Evolutionary conservation across 768 basidiomycete species (phyloP).

Genomic region (Kwoniella pini): DNA sequence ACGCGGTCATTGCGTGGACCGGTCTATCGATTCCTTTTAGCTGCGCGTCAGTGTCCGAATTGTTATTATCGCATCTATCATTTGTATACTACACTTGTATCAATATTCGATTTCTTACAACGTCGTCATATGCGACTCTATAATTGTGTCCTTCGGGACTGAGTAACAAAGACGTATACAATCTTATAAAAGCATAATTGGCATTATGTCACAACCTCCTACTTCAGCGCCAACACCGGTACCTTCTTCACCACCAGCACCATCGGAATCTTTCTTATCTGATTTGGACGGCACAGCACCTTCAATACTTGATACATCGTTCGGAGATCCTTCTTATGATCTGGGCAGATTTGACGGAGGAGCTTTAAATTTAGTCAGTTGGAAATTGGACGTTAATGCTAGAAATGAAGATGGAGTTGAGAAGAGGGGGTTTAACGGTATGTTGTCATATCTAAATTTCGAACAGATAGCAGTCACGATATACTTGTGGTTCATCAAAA

Average conservation of each 20-base stretch:
- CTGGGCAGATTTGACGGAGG: conserved; percentile 27
- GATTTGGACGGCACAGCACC: conserved; percentile 47
- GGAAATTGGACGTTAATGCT: conserved; percentile 50
- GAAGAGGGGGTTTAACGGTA: conserved; percentile 84
- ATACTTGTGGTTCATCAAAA: neutral
- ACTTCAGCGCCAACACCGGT: conserved; percentile 34
- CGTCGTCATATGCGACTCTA: neutral
- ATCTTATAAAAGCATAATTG: no score
- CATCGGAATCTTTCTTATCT: conserved; percentile 45
- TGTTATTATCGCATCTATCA: no score
- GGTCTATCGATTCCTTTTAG: neutral
- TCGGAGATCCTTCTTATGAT: conserved; percentile 17
- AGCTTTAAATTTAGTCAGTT: conserved; percentile 47
- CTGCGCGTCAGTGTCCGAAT: conserved; percentile 2
- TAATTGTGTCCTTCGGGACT: conserved; percentile 7
- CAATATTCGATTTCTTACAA: no score
- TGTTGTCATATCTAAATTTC: conserved; percentile 28
- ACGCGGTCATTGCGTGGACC: neutral
- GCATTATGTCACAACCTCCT: conserved; percentile 1
- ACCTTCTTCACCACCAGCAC: conserved; percentile 39
- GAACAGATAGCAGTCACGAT: no score
- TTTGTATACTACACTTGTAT: no score
- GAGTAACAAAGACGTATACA: neutral
- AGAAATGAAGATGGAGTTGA: conserved; percentile 38
- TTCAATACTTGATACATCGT: conserved; percentile 31